phyloP scores from a whole-genome alignment of 768 basidiomycete species.

The Amylocystis lapponica region DNA sequence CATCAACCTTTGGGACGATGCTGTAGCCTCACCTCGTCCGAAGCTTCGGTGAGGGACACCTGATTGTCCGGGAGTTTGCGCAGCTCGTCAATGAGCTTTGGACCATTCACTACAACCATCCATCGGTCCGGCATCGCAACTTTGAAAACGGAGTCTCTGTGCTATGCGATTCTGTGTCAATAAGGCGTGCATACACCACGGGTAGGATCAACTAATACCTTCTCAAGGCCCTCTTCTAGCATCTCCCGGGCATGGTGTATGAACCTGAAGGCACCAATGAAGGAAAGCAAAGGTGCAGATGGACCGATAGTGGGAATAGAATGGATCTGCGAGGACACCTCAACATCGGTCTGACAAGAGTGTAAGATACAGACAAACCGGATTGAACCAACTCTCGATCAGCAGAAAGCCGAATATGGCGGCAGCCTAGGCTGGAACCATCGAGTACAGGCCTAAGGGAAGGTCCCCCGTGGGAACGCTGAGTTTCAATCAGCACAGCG shows the following conservation, averaged over 20 bases:
- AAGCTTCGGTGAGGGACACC: constrained; percentile 36
- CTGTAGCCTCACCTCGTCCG: constrained; percentile 29
- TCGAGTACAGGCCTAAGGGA: too few species aligned
- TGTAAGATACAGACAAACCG: neutral
- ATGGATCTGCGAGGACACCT: constrained; percentile 13
- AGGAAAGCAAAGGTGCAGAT: constrained; percentile 22
- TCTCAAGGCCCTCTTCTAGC: constrained; percentile 27
- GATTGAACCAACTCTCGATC: too few species aligned
- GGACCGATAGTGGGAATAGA: constrained; percentile 26
- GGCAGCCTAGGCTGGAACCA: too few species aligned
- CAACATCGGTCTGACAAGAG: neutral
- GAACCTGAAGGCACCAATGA: constrained; percentile 15
- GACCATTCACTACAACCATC: constrained; percentile 39
- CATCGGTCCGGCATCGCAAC: constrained; percentile 39
- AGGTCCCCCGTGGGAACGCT: too few species aligned
- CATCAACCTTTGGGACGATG: neutral
- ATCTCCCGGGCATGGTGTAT: constrained; percentile 14
- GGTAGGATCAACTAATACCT: constrained; percentile 13
- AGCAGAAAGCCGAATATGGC: too few species aligned
- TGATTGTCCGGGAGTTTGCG: constrained; percentile 40
- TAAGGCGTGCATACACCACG: neutral
- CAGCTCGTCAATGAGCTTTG: constrained; percentile 42
- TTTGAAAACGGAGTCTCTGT: constrained; percentile 29
- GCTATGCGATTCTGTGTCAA: constrained; percentile 3
- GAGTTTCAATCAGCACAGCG: too few species aligned